A percentile compares a stretch with the other conserved stretches of the same genome.
Evolutionary conservation across 768 basidiomycete species (phyloP).

Genomic region (Termitomyces sp.): DNA sequence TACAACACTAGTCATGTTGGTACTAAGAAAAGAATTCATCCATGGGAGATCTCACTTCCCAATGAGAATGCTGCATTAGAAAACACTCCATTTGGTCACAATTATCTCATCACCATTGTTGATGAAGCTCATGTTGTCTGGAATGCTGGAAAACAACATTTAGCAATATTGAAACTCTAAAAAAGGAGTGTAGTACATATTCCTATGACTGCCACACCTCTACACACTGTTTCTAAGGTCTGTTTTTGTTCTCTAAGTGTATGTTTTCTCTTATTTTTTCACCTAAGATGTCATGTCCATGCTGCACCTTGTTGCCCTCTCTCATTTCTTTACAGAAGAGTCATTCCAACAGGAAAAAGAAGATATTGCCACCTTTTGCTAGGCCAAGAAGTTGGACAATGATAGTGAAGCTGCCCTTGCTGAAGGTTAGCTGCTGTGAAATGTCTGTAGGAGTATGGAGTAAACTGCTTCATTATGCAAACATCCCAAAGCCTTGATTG

Average conservation of each 20-base stretch:
- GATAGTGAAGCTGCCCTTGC: no score
- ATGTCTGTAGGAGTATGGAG: constrained; percentile 7
- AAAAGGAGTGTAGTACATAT: constrained; percentile 10
- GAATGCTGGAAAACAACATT: constrained; percentile 11
- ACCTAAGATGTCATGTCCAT: constrained; percentile 25
- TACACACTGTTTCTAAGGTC: constrained; percentile 25
- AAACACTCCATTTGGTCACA: constrained; percentile 15
- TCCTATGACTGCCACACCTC: constrained; percentile 23
- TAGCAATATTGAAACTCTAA: constrained; percentile 4
- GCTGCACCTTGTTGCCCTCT: constrained; percentile 22
- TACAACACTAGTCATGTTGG: constrained; percentile 9
- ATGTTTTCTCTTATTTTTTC: constrained; percentile 9
- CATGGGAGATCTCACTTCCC: constrained; percentile 17
- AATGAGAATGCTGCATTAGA: neutral
- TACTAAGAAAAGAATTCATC: neutral
- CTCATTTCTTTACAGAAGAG: constrained; percentile 5
- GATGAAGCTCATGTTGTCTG: constrained; percentile 25
- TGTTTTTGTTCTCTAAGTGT: constrained; percentile 21
- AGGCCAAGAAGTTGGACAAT: no score
- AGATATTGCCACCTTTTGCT: neutral
- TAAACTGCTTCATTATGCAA: constrained; percentile 3
- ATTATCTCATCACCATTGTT: constrained; percentile 15
- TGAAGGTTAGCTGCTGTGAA: neutral
- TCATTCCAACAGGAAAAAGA: neutral
- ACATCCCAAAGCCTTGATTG: constrained; percentile 2